These are phyloP conservation scores for Juncus effusus DNA, from an alignment of 176 grass and related monocot species.

Conservation along the genomic window DNA sequence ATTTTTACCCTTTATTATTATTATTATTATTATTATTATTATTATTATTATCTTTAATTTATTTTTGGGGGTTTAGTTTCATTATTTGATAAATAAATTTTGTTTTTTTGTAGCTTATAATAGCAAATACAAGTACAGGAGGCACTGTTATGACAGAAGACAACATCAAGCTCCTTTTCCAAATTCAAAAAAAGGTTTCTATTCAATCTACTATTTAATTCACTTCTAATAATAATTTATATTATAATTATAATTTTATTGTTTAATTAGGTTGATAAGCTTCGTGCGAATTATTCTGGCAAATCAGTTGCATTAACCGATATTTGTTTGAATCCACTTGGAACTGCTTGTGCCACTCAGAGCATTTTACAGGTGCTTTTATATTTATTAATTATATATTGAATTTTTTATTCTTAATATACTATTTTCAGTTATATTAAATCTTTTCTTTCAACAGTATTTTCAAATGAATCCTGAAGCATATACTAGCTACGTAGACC, in stretches of 20 bases:
- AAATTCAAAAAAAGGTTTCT: slow-evolving; percentile 85
- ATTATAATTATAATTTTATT: slow-evolving; percentile 9
- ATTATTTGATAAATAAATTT: background rate
- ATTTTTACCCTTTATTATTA: slow-evolving; percentile 4
- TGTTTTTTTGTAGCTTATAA: slow-evolving; percentile 58
- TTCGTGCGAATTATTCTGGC: slow-evolving; percentile 88
- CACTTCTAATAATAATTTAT: background rate
- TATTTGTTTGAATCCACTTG: slow-evolving; percentile 91
- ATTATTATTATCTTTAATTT: slow-evolving; percentile 10
- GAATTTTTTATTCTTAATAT: background rate
- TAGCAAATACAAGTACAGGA: slow-evolving; percentile 54
- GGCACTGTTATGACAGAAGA: slow-evolving; percentile 68
- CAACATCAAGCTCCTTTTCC: slow-evolving; percentile 85
- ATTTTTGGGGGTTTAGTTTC: background rate
- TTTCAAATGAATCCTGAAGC: slow-evolving; percentile 90
- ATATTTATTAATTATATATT: slow-evolving; percentile 20
- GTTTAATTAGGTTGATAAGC: slow-evolving; percentile 65
- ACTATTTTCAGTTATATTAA: slow-evolving; percentile 2
- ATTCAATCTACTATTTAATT: background rate
- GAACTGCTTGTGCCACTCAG: slow-evolving; percentile 86
- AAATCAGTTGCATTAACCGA: slow-evolving; percentile 61
- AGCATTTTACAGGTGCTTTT: slow-evolving; percentile 83
- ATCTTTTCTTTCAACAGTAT: slow-evolving; percentile 56
- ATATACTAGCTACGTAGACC: slow-evolving; percentile 58
- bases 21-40: slow-evolving; percentile 11